Percentiles rank a stretch among this genome's conserved stretches.
Conservation (phyloP, 495 filamentous ascomycete species). For the Annulohypoxylon stygium region DNA sequence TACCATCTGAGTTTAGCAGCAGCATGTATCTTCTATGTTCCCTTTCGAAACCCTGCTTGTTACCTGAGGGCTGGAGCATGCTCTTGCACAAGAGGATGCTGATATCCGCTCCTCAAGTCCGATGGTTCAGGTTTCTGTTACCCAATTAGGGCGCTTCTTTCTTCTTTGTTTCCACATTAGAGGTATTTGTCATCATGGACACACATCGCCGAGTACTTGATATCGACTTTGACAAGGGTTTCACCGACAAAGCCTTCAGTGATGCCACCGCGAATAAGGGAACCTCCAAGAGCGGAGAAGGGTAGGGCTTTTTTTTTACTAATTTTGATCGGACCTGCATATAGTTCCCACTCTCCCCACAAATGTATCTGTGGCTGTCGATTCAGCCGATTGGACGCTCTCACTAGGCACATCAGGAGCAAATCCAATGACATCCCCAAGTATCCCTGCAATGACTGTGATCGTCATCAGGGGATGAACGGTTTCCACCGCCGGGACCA, state of each 20-base stretch:
- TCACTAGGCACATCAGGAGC: slow-evolving; percentile 11
- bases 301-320: slow-evolving; percentile 21
- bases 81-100: slow-evolving; percentile 5
- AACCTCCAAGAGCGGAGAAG: neutral
- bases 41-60: neutral
- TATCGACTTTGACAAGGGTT: neutral
- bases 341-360: no score
- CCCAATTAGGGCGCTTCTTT: neutral
- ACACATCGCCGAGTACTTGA: slow-evolving; percentile 11
- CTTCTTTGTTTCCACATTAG: neutral
- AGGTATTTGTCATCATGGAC: slow-evolving; percentile 4
- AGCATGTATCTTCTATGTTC: slow-evolving; percentile 20
- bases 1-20: no score
- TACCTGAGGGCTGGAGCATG: neutral
- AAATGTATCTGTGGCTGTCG: neutral
- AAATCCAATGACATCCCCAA: neutral
- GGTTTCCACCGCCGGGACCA: slow-evolving; percentile 26
- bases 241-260: neutral
- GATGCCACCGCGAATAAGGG: neutral
- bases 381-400: slow-evolving; percentile 6
- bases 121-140: no score
- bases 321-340: no score
- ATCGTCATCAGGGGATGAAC: neutral
- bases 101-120: neutral
- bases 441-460: slow-evolving; percentile 18